phyloP scores from a whole-genome alignment of 768 basidiomycete genomes.

The Lactarius tabidus region DNA sequence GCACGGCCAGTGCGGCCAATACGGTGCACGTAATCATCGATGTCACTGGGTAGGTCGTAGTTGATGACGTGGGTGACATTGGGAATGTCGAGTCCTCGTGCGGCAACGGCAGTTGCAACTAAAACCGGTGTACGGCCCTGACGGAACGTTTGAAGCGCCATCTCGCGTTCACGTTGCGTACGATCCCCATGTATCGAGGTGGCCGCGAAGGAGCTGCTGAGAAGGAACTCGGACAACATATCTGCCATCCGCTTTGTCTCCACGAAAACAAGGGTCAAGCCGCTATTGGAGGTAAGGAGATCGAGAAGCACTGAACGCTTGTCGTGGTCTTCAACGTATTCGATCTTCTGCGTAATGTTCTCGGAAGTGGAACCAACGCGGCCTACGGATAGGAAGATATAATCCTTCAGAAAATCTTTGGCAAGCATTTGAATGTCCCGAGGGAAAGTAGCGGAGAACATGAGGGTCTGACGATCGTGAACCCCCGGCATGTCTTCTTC shows the following conservation, averaged over 20 bases:
- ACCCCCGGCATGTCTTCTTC: slow-evolving; percentile 98
- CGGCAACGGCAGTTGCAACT: slow-evolving; percentile 97
- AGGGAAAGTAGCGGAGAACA: slow-evolving; percentile 99
- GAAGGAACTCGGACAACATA: slow-evolving; percentile 94
- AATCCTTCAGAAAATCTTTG: slow-evolving; percentile 95
- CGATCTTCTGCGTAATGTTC: slow-evolving; percentile 99
- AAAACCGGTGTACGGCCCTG: slow-evolving; percentile 92
- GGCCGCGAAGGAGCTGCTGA: slow-evolving; percentile 74
- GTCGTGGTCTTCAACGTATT: slow-evolving; percentile 96
- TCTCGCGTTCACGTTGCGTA: slow-evolving; percentile 96
- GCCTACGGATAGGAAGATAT: slow-evolving; percentile 97
- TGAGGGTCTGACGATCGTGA: slow-evolving; percentile 90
- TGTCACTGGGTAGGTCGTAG: slow-evolving; percentile 96
- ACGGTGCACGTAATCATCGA: slow-evolving; percentile 98
- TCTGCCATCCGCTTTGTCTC: slow-evolving; percentile 99
- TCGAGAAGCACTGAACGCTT: slow-evolving; percentile 97
- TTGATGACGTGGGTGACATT: slow-evolving; percentile 99
- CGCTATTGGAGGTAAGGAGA: slow-evolving; percentile 77
- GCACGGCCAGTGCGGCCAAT: slow-evolving; percentile 99
- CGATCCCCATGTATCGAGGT: slow-evolving; percentile 99
- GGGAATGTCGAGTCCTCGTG: slow-evolving; percentile 98
- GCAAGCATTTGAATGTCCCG: slow-evolving; percentile 97
- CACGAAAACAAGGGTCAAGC: slow-evolving; percentile 93
- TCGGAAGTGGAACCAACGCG: slow-evolving; percentile 98
- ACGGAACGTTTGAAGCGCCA: slow-evolving; percentile 92